These are phyloP conservation scores for Thyridium curvatum DNA, from an alignment of 2,329 filamentous ascomycete species.

Conservation along the genomic window DNA sequence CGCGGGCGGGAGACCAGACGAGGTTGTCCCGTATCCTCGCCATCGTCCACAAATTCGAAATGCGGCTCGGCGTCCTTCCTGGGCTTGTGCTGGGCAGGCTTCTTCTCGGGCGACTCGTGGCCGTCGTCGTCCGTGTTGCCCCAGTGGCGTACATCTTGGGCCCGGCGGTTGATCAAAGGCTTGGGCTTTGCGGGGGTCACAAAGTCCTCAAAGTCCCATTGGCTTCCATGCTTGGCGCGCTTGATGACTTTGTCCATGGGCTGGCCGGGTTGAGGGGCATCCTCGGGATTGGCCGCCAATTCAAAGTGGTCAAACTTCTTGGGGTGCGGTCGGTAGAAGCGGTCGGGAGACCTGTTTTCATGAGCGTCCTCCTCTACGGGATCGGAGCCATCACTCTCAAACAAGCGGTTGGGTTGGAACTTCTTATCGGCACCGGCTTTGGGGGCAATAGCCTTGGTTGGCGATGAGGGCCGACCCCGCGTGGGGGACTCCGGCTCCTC, in stretches of 20 bases:
- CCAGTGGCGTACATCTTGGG: slow-evolving; percentile 73
- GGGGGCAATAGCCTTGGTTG: slow-evolving; percentile 35
- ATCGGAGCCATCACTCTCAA: slow-evolving; percentile 42
- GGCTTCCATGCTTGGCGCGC: slow-evolving; percentile 57
- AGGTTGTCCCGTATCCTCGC: slow-evolving; percentile 46
- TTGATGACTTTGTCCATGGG: slow-evolving; percentile 36
- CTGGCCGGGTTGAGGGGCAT: slow-evolving; percentile 35
- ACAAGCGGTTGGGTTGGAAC: slow-evolving; percentile 56
- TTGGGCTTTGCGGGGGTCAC: slow-evolving; percentile 70
- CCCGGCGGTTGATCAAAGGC: slow-evolving; percentile 55
- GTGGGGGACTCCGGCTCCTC: slow-evolving; percentile 13
- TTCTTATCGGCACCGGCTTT: slow-evolving; percentile 55
- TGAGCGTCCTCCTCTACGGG: slow-evolving; percentile 4
- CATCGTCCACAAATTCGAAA: slow-evolving; percentile 78
- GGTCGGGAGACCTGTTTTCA: slow-evolving; percentile 32
- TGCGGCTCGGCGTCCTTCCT: slow-evolving; percentile 77
- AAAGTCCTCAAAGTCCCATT: slow-evolving; percentile 89
- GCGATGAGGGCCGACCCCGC: slow-evolving; percentile 9
- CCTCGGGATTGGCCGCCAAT: slow-evolving; percentile 57
- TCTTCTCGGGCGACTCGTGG: slow-evolving; percentile 50
- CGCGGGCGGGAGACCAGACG: slow-evolving; percentile 39
- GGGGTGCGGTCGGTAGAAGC: slow-evolving; percentile 59
- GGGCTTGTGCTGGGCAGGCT: slow-evolving; percentile 55
- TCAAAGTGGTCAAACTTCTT: slow-evolving; percentile 84
- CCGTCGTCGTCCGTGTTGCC: slow-evolving; percentile 62